Evolutionary conservation across 2,329 filamentous ascomycete species (phyloP).

Genomic region (Stagonosporopsis chrysanthemi): DNA sequence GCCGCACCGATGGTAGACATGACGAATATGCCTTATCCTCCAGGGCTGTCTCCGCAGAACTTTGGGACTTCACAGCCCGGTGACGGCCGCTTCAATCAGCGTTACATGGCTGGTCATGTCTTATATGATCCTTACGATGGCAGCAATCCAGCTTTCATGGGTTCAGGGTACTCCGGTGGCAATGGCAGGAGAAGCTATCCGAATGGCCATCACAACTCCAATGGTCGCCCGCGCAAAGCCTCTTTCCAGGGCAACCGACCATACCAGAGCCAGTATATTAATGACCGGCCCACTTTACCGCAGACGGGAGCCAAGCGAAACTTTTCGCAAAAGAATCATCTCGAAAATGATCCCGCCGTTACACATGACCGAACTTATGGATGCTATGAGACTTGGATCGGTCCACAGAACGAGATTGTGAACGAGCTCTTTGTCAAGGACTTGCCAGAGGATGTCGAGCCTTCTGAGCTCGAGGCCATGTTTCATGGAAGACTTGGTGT

Average conservation of each 20-base stretch:
- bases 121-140: slow-evolving; percentile 43
- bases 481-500: slow-evolving; percentile 28
- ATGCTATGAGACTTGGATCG: slow-evolving; percentile 42
- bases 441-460: slow-evolving; percentile 26
- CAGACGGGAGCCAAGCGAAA: slow-evolving; percentile 9
- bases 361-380: slow-evolving; percentile 31
- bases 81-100: slow-evolving; percentile 22
- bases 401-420: slow-evolving; percentile 37
- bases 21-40: slow-evolving; percentile 36
- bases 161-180: slow-evolving; percentile 17
- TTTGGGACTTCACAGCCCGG: slow-evolving; percentile 19
- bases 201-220: slow-evolving; percentile 21
- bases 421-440: slow-evolving; percentile 37
- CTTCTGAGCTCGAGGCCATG: slow-evolving; percentile 24
- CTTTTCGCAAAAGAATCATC: slow-evolving; percentile 12
- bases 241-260: slow-evolving; percentile 26
- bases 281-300: slow-evolving; percentile 15
- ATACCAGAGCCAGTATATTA: slow-evolving; percentile 20
- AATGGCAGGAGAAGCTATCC: slow-evolving; percentile 26
- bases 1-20: slow-evolving; percentile 36
- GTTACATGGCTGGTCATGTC: slow-evolving; percentile 3
- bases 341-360: slow-evolving; percentile 26
- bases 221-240: slow-evolving; percentile 30
- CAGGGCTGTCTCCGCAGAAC: slow-evolving; percentile 15
- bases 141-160: slow-evolving; percentile 30